Percentiles rank a stretch among this genome's conserved stretches.
phyloP scores from a whole-genome alignment of 2,329 filamentous ascomycete genomes.

The Peltaster fructicola region DNA sequence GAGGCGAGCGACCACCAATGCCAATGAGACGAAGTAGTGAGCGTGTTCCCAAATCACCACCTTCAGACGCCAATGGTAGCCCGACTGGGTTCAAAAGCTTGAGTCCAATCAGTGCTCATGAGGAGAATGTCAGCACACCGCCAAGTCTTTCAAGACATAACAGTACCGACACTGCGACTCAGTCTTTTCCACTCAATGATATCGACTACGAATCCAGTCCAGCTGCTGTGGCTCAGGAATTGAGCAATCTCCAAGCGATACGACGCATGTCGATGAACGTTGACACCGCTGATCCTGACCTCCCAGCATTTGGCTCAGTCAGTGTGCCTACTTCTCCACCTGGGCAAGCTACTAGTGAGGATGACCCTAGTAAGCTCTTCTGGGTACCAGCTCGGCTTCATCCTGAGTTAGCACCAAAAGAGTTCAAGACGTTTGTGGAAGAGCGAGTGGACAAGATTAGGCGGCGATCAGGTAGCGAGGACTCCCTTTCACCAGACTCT shows the following conservation, averaged over 20 bases:
- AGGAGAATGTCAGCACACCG: slow-evolving; percentile 17
- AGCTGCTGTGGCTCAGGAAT: slow-evolving; percentile 74
- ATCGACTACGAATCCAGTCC: slow-evolving; percentile 82
- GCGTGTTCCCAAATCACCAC: slow-evolving; percentile 8
- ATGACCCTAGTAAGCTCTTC: slow-evolving; percentile 72
- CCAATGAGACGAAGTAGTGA: slow-evolving; percentile 18
- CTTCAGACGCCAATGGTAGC: slow-evolving; percentile 4
- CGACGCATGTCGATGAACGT: slow-evolving; percentile 93
- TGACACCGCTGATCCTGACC: slow-evolving; percentile 49
- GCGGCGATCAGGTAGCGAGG: slow-evolving; percentile 54
- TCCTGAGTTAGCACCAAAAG: slow-evolving; percentile 82
- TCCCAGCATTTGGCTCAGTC: slow-evolving; percentile 48
- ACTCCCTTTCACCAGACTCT: slow-evolving; percentile 42
- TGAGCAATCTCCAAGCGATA: slow-evolving; percentile 81
- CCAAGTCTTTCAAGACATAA: slow-evolving; percentile 21
- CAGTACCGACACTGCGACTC: slow-evolving; percentile 19
- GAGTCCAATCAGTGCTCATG: slow-evolving; percentile 20
- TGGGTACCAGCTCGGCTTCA: slow-evolving; percentile 94
- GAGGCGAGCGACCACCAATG: too few species aligned
- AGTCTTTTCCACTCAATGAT: slow-evolving; percentile 53
- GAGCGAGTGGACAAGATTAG: slow-evolving; percentile 82
- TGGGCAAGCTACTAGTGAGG: slow-evolving; percentile 50
- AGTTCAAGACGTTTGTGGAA: slow-evolving; percentile 93
- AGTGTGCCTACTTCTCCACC: slow-evolving; percentile 51
- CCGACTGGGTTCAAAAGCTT: slow-evolving; percentile 5